Evolutionary conservation across 2,329 filamentous ascomycete species (phyloP).

Genomic region (Colletotrichum musicola): DNA sequence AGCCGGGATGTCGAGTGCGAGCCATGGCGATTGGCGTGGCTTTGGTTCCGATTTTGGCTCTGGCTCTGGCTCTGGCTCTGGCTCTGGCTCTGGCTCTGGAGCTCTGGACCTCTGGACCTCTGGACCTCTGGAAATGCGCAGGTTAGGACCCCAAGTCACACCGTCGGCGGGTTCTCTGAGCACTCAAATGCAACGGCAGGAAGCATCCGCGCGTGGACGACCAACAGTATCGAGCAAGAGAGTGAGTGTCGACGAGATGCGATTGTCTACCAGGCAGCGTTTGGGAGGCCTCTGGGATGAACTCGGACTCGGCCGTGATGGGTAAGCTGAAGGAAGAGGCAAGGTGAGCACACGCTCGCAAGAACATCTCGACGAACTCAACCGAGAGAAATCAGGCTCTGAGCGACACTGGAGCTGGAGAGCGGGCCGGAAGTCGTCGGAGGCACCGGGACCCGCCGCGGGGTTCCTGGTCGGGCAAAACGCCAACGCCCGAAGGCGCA

Average conservation of each 20-base stretch:
- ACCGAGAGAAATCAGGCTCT: not conserved
- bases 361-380: not conserved
- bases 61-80: not conserved
- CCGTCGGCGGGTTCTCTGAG: conserved; percentile 11
- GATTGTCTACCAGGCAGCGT: not conserved
- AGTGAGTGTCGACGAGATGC: too few species aligned
- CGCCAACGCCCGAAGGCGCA: not conserved
- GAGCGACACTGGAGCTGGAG: too few species aligned
- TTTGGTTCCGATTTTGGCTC: too few species aligned
- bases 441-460: conserved; percentile 7
- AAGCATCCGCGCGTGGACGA: conserved; percentile 5
- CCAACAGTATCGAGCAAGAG: conserved; percentile 6
- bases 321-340: too few species aligned
- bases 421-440: conserved; percentile 10
- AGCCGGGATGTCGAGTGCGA: conserved; percentile 9
- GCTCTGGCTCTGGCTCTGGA: not conserved
- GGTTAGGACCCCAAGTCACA: not conserved
- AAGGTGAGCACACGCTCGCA: not conserved
- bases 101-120: too few species aligned
- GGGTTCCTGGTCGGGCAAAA: not conserved
- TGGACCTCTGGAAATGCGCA: conserved; percentile 5
- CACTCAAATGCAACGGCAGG: conserved; percentile 7
- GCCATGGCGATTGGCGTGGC: not conserved
- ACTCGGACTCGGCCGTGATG: not conserved
- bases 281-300: not conserved